Base-by-base conservation (phyloP, 257 asterid species). In the Solanum etuberosum region DNA sequence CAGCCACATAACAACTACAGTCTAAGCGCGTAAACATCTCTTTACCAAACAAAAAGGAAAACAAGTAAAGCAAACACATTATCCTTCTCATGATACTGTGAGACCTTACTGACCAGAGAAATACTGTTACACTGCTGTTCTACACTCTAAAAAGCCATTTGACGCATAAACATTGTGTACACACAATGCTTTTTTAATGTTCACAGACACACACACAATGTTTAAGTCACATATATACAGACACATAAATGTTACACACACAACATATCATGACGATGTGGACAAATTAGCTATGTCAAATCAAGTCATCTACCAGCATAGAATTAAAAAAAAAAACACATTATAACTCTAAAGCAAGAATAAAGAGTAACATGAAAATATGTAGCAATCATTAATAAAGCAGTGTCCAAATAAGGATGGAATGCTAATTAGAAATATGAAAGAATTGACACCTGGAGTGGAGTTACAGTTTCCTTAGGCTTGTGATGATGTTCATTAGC, bases 401-500 rank as follows among this genome's bases (percentile, higher is more conserved):
- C 20, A 73, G 74, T 29, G 23, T 68, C 74, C 74, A 68, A 68
- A 68, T 12, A 65, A 25, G 72, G 76, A 68, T 68, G 34, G 31
- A 67, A 67, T 67, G 21, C 71, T 63, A n/a, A n/a, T 27, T 65
- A 65, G 72, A 65, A 65, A 65, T n/a, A 3, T 67, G 25, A 37
- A 54, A 67, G n/a, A 67, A 16, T 65, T 8, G 87, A 78, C 89
- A 95, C 99, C 99, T 96, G 98, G 27, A 92, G 86, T 46, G 85
- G 91, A 89, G 92, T 90, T 37, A 37, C 31, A 73, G 9, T 11
- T 35, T 73, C 51, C 51, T 73, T 73, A 10, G 32, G 90, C 67
- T 91, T 89, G 34, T 87, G 25, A 35, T 86, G 86, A 13, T 83
- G 87, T 78, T 85, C 88, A 80, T 80, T 91, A 40, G 90, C 90